A percentile compares a stretch with the other conserved stretches of the same genome.
These are phyloP conservation scores for Huntiella bhutanensis DNA, from an alignment of 2,329 filamentous ascomycete species.

Conservation along the genomic window DNA sequence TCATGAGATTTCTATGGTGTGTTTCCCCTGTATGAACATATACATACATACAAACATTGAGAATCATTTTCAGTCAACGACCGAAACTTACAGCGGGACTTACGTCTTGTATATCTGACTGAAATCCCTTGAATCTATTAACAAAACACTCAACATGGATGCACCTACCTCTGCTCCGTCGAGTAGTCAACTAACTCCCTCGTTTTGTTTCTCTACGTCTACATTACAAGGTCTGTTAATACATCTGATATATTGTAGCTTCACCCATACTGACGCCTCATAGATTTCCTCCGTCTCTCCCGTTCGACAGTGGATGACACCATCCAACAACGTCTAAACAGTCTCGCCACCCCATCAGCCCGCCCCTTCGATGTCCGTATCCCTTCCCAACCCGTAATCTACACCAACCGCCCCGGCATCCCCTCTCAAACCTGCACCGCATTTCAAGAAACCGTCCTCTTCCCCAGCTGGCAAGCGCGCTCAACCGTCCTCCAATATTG, in stretches of 20 bases:
- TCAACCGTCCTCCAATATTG: slow-evolving; percentile 80
- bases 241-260: neutral
- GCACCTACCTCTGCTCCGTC: slow-evolving; percentile 1
- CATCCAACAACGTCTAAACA: slow-evolving; percentile 84
- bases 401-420: slow-evolving; percentile 28
- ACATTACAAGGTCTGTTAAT: slow-evolving; percentile 42
- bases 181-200: slow-evolving; percentile 34
- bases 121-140: too few relatives aligned
- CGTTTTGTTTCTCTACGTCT: slow-evolving; percentile 59
- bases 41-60: too few relatives aligned
- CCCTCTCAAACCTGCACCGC: slow-evolving; percentile 41
- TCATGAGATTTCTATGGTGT: too few relatives aligned
- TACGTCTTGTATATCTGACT: too few relatives aligned
- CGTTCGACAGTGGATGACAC: slow-evolving; percentile 76
- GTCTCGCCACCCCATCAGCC: slow-evolving; percentile 56
- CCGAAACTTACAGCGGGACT: too few relatives aligned
- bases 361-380: slow-evolving; percentile 53
- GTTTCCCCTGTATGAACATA: too few relatives aligned
- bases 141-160: neutral
- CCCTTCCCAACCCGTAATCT: slow-evolving; percentile 45
- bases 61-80: too few relatives aligned
- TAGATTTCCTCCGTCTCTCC: slow-evolving; percentile 82
- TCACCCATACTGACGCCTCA: neutral
- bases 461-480: slow-evolving; percentile 72
- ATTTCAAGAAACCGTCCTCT: slow-evolving; percentile 64